These are phyloP conservation scores for Cercophora samala DNA, from an alignment of 495 filamentous ascomycete genomes.

Conservation along the genomic window DNA sequence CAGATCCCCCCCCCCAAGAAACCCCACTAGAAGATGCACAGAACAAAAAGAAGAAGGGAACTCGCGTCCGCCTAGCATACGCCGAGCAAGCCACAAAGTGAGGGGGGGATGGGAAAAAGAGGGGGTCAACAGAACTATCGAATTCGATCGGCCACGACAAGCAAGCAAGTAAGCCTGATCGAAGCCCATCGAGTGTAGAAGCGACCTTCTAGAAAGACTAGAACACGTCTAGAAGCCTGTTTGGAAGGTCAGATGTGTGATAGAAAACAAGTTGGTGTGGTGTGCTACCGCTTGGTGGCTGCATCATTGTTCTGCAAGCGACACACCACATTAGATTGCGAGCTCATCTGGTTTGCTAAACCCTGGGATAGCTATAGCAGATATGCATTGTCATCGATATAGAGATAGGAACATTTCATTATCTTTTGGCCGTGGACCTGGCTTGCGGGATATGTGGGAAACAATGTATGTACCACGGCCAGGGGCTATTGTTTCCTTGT, in stretches of 20 bases:
- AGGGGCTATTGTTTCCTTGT: too few species aligned
- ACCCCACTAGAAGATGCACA: not conserved
- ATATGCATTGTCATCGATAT: not conserved
- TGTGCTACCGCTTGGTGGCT: not conserved
- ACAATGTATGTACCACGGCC: not conserved
- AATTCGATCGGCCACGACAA: conserved; percentile 5
- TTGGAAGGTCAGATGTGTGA: not conserved
- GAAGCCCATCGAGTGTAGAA: not conserved
- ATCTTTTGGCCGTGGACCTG: not conserved
- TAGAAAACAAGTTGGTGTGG: not conserved
- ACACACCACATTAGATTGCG: not conserved
- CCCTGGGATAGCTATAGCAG: not conserved
- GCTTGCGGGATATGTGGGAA: not conserved
- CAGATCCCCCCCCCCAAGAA: not conserved
- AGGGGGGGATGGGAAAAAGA: too few species aligned
- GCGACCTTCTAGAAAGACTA: conserved; percentile 14
- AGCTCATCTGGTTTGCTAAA: not conserved
- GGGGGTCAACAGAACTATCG: conserved; percentile 5
- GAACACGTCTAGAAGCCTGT: conserved; percentile 21
- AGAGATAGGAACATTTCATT: not conserved
- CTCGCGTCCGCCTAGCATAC: not conserved
- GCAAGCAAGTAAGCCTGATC: not conserved
- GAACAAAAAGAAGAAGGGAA: not conserved
- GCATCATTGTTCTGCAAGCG: not conserved
- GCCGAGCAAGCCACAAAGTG: not conserved